A percentile compares a stretch with the other conserved stretches of the same genome.
phyloP scores from a whole-genome alignment of 768 basidiomycete species.

The Tulasnella sp. region DNA sequence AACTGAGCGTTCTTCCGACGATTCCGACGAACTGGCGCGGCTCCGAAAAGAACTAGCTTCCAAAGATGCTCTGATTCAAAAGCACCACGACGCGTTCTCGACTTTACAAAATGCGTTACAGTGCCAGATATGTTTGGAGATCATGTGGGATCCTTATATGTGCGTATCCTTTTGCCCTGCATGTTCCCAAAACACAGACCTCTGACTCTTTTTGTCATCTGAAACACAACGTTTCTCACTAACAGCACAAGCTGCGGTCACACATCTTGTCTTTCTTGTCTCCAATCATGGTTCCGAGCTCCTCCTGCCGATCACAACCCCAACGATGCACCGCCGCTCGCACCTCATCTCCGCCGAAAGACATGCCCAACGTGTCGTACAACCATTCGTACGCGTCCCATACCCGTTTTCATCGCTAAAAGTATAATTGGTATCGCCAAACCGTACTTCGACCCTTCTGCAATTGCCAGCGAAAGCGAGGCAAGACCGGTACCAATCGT shows the following conservation, averaged over 20 bases:
- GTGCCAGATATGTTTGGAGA: constrained; percentile 72
- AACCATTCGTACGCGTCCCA: constrained; percentile 39
- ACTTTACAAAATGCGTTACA: constrained; percentile 56
- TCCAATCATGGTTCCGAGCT: constrained; percentile 68
- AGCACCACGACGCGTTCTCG: constrained; percentile 47
- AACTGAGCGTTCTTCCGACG: not conserved
- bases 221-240: not conserved
- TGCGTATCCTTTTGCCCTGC: constrained; percentile 38
- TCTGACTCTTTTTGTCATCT: constrained; percentile 58
- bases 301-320: constrained; percentile 29
- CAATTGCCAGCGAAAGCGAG: constrained; percentile 24
- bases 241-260: constrained; percentile 15
- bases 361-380: constrained; percentile 43
- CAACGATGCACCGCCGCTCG: constrained; percentile 28
- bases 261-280: constrained; percentile 26
- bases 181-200: constrained; percentile 39
- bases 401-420: constrained; percentile 44
- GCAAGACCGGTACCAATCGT: constrained; percentile 21
- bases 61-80: constrained; percentile 39
- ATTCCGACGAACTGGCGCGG: constrained; percentile 3
- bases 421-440: constrained; percentile 41
- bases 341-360: constrained; percentile 31
- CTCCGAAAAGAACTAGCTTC: constrained; percentile 14
- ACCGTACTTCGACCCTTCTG: constrained; percentile 43
- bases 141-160: constrained; percentile 64